Evolutionary conservation across 2,329 filamentous ascomycete genomes (phyloP), one percentile per base, ranked within the genome.

Genomic region (Fusarium sp.): DNA sequence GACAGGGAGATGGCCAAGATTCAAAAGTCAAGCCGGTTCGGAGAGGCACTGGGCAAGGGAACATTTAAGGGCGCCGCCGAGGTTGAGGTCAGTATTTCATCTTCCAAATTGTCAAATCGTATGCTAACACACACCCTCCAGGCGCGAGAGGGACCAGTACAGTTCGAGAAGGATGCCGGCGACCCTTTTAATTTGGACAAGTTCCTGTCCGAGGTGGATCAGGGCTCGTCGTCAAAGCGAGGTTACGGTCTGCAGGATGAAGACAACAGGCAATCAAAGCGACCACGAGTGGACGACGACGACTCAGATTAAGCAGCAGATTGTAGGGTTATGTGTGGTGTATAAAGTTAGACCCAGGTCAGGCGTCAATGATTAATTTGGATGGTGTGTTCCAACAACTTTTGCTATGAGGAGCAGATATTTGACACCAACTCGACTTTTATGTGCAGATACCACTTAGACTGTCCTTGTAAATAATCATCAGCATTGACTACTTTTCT

Each of bases 121-220:
- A 37, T 77, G 73, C 84, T 85, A 83, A 84, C 73, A 58, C 56
- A 61, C 23, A 35, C 34, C 27, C 60, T 56, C 62, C 77, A 93
- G 91, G 91, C 90, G 71, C 91, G 95, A 66, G 94, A 97, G 78
- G 97, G 97, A 6, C 97, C 97, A 0, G 97, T 99, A 32, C 94
- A 98, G 82, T 99, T 99, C 79, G 96, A 98, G 83, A 97, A 96
- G 84, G 96, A 98, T 63, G 89, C 85, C 1, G 85, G 84, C 34
- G 96, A 98, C 83, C 95, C 95, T 1, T 98, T 98, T 83, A 95
- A 97, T 59, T 97, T 98, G 76, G 95, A 97, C 81, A 94, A 94
- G 79, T 97, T 99, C 86, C 91, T 99, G 81, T 93, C 91, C 39
- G 95, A 98, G 82, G 95, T 88, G 79, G 91, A 86, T 83, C 89